A percentile compares a stretch with the other conserved stretches of the same genome.
Evolutionary conservation across 495 filamentous ascomycete genomes (phyloP).

Genomic region (Lasiosphaeris hirsuta): DNA sequence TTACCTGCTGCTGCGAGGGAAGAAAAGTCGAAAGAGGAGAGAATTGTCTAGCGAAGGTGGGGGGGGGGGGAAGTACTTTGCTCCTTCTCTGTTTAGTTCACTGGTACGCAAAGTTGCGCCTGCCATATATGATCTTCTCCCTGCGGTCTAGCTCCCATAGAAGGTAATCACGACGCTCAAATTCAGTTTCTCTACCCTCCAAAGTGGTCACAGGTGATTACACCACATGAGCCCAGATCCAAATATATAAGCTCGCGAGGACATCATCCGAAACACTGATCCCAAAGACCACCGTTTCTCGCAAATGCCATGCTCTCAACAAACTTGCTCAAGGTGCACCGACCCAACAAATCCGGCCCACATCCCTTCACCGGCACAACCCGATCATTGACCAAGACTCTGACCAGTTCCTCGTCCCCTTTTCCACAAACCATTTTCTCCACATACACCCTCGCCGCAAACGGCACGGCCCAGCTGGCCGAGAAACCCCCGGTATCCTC

Average conservation of each 20-base stretch:
- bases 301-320: slow-evolving; percentile 71
- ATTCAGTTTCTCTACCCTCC: too few relatives aligned
- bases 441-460: slow-evolving; percentile 71
- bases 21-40: too few relatives aligned
- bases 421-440: slow-evolving; percentile 73
- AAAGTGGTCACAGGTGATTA: not conserved
- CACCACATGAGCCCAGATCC: not conserved
- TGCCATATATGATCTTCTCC: too few relatives aligned
- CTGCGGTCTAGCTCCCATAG: too few relatives aligned
- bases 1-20: too few relatives aligned
- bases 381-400: slow-evolving; percentile 77
- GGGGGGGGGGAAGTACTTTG: too few relatives aligned
- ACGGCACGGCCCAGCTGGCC: slow-evolving; percentile 74
- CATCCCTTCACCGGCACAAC: slow-evolving; percentile 70
- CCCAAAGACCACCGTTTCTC: slow-evolving; percentile 65
- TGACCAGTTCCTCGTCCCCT: slow-evolving; percentile 56
- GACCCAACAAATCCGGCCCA: slow-evolving; percentile 59
- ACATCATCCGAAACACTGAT: slow-evolving; percentile 54
- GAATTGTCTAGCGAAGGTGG: too few relatives aligned
- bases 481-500: slow-evolving; percentile 54
- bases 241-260: not conserved
- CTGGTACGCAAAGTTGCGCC: too few relatives aligned
- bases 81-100: too few relatives aligned
- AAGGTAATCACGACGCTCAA: too few relatives aligned
- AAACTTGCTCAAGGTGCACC: slow-evolving; percentile 63